phyloP scores from a whole-genome alignment of 179 eudicot species.

The Beta macrorhiza region DNA sequence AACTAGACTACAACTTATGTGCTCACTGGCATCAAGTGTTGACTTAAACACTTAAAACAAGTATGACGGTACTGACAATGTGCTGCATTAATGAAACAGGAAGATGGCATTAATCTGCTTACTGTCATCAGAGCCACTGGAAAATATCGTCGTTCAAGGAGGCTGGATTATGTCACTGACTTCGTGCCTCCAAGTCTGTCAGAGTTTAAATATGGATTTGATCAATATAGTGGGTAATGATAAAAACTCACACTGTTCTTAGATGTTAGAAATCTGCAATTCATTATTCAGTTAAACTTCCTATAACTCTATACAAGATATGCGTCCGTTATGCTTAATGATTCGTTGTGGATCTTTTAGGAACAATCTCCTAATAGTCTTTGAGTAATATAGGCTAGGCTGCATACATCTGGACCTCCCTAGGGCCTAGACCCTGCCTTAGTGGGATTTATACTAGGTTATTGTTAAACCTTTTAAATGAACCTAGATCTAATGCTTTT shows the following conservation, averaged over 20 bases:
- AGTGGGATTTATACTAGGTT: too few species aligned
- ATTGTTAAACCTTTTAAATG: too few species aligned
- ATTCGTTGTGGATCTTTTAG: too few species aligned
- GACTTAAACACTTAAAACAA: background rate
- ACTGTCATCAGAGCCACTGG: constrained; percentile 54
- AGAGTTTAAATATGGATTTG: constrained; percentile 38
- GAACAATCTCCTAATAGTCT: too few species aligned
- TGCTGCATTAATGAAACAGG: constrained; percentile 47
- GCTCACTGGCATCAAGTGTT: background rate
- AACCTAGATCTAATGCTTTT: too few species aligned
- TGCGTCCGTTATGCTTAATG: too few species aligned
- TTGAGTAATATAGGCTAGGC: too few species aligned
- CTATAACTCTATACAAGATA: background rate
- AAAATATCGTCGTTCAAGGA: constrained; percentile 58
- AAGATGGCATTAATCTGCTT: constrained; percentile 64
- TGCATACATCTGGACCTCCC: too few species aligned
- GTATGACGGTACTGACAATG: constrained; percentile 11
- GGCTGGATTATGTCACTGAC: constrained; percentile 47
- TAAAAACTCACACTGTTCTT: background rate
- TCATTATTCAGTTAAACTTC: background rate
- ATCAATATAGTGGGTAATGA: constrained; percentile 34
- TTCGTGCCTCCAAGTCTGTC: constrained; percentile 60
- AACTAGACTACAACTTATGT: background rate
- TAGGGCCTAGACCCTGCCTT: too few species aligned
- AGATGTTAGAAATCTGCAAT: background rate